Conservation (phyloP, 2,329 filamentous ascomycete species). For the Mycosphaerella sp. region DNA sequence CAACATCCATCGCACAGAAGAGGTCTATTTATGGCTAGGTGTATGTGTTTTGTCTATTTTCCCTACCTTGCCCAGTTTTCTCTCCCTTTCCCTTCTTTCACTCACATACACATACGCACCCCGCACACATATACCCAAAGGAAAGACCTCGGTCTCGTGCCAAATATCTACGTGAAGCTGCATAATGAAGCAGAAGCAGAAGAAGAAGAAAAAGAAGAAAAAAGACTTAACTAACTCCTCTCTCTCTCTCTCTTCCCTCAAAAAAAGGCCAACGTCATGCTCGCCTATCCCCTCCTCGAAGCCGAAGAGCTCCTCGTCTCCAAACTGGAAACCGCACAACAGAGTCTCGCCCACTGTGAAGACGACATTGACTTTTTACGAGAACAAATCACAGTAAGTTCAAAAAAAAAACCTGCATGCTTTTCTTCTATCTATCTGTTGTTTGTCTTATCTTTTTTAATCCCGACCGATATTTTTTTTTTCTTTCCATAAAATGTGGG, state of each 20-base stretch:
- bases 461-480: too few species aligned
- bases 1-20: constrained; percentile 70
- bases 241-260: too few species aligned
- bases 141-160: too few species aligned
- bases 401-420: too few species aligned
- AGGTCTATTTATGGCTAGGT: constrained; percentile 97
- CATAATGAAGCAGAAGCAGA: too few species aligned
- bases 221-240: neutral
- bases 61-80: too few species aligned
- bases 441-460: neutral
- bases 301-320: constrained; percentile 70
- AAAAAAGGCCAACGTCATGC: constrained; percentile 84
- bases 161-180: too few species aligned
- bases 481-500: too few species aligned
- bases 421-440: neutral
- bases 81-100: too few species aligned
- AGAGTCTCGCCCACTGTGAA: constrained; percentile 78
- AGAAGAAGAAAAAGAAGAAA: too few species aligned
- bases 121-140: too few species aligned
- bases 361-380: constrained; percentile 93
- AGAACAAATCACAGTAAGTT: constrained; percentile 86
- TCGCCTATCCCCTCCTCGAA: constrained; percentile 86
- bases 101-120: too few species aligned
- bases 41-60: constrained; percentile 44
- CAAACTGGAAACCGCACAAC: constrained; percentile 73